phyloP scores from a whole-genome alignment of 208 protist species.

The Endotrypanum monterogeii region DNA sequence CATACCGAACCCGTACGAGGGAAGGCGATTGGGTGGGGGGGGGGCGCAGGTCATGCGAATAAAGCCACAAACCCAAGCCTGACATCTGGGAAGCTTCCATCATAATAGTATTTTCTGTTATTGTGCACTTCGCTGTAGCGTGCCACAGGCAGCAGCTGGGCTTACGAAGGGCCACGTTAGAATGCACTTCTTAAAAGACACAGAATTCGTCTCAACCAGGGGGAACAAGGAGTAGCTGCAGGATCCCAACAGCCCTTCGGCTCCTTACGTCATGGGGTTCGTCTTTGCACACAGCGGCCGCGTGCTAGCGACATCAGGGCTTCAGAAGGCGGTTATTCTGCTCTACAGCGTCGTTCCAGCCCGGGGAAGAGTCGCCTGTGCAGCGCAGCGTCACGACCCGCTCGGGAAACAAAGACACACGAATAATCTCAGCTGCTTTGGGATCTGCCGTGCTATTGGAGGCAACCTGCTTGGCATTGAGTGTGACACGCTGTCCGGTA shows the following conservation, averaged over 20 bases:
- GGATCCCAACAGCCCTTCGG: not conserved
- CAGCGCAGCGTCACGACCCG: constrained; percentile 26
- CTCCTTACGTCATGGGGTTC: not conserved
- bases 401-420: constrained; percentile 31
- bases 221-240: not conserved
- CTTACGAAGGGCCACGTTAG: not conserved
- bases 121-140: too few relatives aligned
- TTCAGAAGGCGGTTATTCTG: not conserved
- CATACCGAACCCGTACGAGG: too few relatives aligned
- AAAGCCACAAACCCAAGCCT: too few relatives aligned
- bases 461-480: constrained; percentile 35
- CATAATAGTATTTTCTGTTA: too few relatives aligned
- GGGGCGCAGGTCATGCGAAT: too few relatives aligned
- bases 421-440: constrained; percentile 29
- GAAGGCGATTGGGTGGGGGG: too few relatives aligned
- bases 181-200: not conserved
- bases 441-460: constrained; percentile 17
- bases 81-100: too few relatives aligned
- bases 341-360: constrained; percentile 39
- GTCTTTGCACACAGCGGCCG: not conserved
- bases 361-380: constrained; percentile 22
- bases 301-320: not conserved
- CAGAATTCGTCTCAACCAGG: not conserved
- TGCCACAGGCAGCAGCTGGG: not conserved
- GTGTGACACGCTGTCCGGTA: constrained; percentile 38